Evolutionary conservation across 1,139 yeast species (phyloP).

Genomic region (Diutina siamensis): DNA sequence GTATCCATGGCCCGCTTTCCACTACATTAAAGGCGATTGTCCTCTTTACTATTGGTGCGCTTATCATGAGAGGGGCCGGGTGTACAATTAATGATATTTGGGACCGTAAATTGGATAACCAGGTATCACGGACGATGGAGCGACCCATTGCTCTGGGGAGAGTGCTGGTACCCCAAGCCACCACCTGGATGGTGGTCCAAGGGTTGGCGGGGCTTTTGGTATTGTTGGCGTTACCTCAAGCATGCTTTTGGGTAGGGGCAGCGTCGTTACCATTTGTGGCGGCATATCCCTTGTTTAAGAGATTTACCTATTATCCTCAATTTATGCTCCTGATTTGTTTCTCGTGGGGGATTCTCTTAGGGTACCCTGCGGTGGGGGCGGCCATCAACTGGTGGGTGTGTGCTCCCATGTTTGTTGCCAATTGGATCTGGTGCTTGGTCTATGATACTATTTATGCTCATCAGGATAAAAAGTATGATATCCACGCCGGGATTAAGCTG

Average conservation of each 20-base stretch:
- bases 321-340: conserved; percentile 70
- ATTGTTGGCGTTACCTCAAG: conserved; percentile 60
- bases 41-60: conserved; percentile 72
- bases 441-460: conserved; percentile 97
- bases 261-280: conserved; percentile 70
- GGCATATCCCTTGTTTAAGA: conserved; percentile 83
- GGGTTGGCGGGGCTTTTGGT: conserved; percentile 68
- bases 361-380: conserved; percentile 90
- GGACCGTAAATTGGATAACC: conserved; percentile 71
- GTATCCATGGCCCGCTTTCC: conserved; percentile 54
- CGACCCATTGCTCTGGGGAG: conserved; percentile 89
- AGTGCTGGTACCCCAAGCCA: conserved; percentile 62
- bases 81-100: conserved; percentile 88
- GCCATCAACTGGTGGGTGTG: conserved; percentile 66
- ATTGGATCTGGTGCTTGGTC: conserved; percentile 87
- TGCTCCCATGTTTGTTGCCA: conserved; percentile 64
- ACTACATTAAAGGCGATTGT: conserved; percentile 47
- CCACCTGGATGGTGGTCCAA: conserved; percentile 64
- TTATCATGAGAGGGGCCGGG: conserved; percentile 96
- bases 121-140: conserved; percentile 79
- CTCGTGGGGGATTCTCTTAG: conserved; percentile 91
- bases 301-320: conserved; percentile 94
- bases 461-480: conserved; percentile 85
- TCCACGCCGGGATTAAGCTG: conserved; percentile 83
- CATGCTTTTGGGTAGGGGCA: conserved; percentile 77